phyloP scores from a whole-genome alignment of 2,329 filamentous ascomycete species.

The Penicillium crustosum region DNA sequence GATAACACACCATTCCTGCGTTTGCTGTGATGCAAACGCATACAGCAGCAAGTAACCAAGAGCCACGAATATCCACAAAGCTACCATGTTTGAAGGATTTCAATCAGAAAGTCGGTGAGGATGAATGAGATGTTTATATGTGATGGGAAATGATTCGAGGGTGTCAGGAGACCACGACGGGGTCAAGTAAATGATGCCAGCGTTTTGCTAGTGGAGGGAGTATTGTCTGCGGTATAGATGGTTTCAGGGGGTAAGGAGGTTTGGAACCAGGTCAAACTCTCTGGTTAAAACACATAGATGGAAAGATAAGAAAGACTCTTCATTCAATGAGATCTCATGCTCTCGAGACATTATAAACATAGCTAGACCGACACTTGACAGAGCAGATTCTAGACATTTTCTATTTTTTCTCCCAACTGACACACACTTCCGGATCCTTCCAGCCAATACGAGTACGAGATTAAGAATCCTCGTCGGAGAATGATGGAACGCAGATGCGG shows the following conservation, averaged over 20 bases:
- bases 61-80: conserved; percentile 37
- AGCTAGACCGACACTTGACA: conserved; percentile 16
- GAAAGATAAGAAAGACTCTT: neutral
- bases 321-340: neutral
- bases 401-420: neutral
- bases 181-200: neutral
- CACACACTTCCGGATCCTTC: conserved; percentile 17
- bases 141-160: neutral
- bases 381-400: neutral
- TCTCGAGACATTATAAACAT: conserved; percentile 17
- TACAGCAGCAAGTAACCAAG: conserved; percentile 38
- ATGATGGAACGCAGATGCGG: conserved; percentile 16
- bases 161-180: neutral
- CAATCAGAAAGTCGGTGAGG: conserved; percentile 9
- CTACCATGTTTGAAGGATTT: conserved; percentile 23
- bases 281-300: neutral
- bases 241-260: neutral
- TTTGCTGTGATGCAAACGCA: conserved; percentile 36
- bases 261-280: neutral
- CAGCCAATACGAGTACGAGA: conserved; percentile 22
- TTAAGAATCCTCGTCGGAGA: conserved; percentile 9
- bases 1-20: conserved; percentile 13
- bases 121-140: neutral
- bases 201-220: neutral
- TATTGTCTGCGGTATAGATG: neutral